Evolutionary conservation across 1,284 basidiomycete species (phyloP), one percentile per base, ranked within the genome.

Genomic region (Moesziomyces sp.): DNA sequence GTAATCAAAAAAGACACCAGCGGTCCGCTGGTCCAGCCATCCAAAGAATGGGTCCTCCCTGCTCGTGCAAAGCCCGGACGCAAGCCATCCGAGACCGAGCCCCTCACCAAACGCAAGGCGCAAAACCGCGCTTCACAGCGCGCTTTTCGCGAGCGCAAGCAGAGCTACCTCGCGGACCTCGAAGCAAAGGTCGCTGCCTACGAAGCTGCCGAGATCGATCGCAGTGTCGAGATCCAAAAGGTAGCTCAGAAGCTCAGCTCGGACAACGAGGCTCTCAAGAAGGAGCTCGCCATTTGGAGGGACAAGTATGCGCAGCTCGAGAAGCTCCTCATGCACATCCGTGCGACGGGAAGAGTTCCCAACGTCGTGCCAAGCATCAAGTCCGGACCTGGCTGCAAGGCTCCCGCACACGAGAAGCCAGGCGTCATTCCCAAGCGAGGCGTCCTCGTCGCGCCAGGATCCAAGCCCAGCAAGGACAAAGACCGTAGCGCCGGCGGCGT

Each of bases 51-150:
- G 82, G 81, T 84, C 10, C 70, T 84, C 1, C 82, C 82, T 10
- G 75, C 77, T 16, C 74, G 82, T 1, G 80, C 81, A 48, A 84
- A 84, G 42, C 81, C 82, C 0, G 82, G 82, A n/a, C 74, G 82
- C 8, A 84, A 84, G 62, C 82, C 81, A 2, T 78, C 76, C 24
- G 78, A 76, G 43, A 70, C 74, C 4, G 79, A 81, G 46, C 81
- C 80, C 0, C 71, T 77, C 21, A 84, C 82, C 10, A 84, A 84
- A 52, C 81, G 82, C 46, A 82, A 83, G 57, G 78, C 80, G 1
- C 80, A 81, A 48, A 81, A 81, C 40, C 67, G 80, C 7, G 80
- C 80, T 13, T 77, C 75, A 24, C 80, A 81, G 47, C 64, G 80
- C 10, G 80, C 80, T 9, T 81, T 81, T 42, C 68, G 80, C 44